Base-by-base conservation (phyloP, 495 filamentous ascomycete species). In the Wilcoxina mikolae region DNA sequence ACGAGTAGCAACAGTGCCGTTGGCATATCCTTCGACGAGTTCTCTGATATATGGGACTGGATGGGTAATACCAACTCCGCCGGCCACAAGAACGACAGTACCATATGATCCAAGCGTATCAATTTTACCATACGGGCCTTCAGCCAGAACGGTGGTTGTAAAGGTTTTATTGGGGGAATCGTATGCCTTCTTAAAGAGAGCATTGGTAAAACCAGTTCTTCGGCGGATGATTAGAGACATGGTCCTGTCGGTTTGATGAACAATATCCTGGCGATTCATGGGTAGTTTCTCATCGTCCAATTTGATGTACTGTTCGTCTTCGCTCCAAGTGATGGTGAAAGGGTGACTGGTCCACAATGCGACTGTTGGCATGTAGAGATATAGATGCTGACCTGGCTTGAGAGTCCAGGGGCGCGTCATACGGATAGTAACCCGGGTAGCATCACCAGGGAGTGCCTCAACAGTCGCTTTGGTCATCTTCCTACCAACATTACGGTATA, bases 21-120 rank as follows among this genome's bases (percentile, higher is more conserved):
- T 78, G 29, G 72, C 70, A 61, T 80, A 83, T 44, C 82, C 83
- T 3, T 74, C 70, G 7, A 94, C 76, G 2, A 94, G 75, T 42
- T 88, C 78, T 11, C 81, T 80, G 1, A 90, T 77, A 65, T 83
- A 79, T 2, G 84, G 77, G 20, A 94, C 78, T 59, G 87, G 84
- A 64, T 94, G 87, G 0, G 87, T 94, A 56, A 94, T 88, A 50
- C 87, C 87, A 2, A 91, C 82, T 47, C 87, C 87, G 54, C 82
- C 87, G 11, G 87, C 87, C 61, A 94, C 87, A 20, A 94, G 77
- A 61, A 94, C 72, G 22, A 86, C 80, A 0, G 87, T 93, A 55
- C 87, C 87, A 69, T 93, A 94, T 47, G 82, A 89, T 46, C 78
- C 70, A 55, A 87, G 71, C 51, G 71, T 72, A 52, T 79, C 77